Evolutionary conservation across 176 grass and related monocot genomes (phyloP), one percentile per base, ranked within the genome.

Genomic region (Phyllostachys edulis): DNA sequence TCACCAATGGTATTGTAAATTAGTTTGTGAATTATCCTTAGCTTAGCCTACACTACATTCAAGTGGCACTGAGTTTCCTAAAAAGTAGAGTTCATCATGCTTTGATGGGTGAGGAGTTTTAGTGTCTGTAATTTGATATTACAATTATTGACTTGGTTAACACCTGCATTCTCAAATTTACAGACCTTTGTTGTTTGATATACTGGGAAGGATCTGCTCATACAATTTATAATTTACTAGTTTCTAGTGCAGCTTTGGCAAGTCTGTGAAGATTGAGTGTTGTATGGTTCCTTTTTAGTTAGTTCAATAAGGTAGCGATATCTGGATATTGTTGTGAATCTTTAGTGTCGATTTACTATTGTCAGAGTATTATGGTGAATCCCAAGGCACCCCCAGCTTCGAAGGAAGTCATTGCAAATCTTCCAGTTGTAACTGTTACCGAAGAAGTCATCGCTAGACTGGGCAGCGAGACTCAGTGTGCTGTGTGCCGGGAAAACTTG

Each of bases 401-500:
- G 17, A 99, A 96, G 87, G 93, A 99, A 90, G 83, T 94, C 45
- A 84, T 99, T 57, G 93, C 96, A 23, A 99, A 92, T 92, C 84
- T 99, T 47, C 93, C 96, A 5, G 77, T 94, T 65, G 38, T 99
- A 56, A 85, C 78, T 78, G 86, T 99, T 38, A 96, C 93, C 0
- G 78, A 96, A 52, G 89, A 94, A 83, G 57, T 89, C 66, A 83
- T 96, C 40, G 80, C 85, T 66, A 94, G 88, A 67, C 73, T 99
- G 56, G 93, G 96, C 13, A 87, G 63, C 2, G 93, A 96, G 85
- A 93, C 96, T 4, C 69, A 99, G 75, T 99, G 96, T 69, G 93
- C 96, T 69, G 96, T 98, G 82, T 98, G 93, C 90, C 89, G 89
- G 16, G 96, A 98, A 76, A 99, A 94, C 83, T 87, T 99, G 81